Evolutionary conservation across 1,284 basidiomycete genomes (phyloP).

Genomic region (Ustilago hordei): DNA sequence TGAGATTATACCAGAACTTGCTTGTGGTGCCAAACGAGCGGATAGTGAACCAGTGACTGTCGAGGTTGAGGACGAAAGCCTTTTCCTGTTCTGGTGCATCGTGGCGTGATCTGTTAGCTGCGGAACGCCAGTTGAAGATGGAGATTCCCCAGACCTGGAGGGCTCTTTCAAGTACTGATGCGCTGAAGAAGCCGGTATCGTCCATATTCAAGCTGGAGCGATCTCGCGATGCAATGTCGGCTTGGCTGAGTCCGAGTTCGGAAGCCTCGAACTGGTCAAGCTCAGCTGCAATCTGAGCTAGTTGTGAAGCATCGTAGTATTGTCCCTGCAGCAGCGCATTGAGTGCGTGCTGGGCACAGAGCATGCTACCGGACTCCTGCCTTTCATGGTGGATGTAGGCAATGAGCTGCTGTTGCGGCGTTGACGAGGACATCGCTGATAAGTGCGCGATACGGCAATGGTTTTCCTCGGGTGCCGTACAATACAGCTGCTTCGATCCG

Average conservation of each 20-base stretch:
- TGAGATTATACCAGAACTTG: conserved; percentile 67
- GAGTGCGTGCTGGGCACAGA: conserved; percentile 68
- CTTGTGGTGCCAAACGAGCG: conserved; percentile 56
- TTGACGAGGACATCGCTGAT: conserved; percentile 33
- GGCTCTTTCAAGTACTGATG: conserved; percentile 61
- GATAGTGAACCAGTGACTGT: conserved; percentile 66
- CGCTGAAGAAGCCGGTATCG: conserved; percentile 67
- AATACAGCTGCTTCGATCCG: background rate
- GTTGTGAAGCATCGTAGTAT: conserved; percentile 65
- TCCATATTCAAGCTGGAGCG: conserved; percentile 62
- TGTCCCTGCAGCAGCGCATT: conserved; percentile 65
- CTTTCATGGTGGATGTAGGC: conserved; percentile 61
- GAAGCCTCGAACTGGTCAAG: conserved; percentile 50
- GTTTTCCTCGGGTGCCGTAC: background rate
- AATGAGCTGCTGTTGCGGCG: conserved; percentile 54
- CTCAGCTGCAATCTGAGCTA: conserved; percentile 59
- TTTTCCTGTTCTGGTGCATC: conserved; percentile 58
- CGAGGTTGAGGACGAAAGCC: conserved; percentile 66
- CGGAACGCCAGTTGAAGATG: conserved; percentile 44
- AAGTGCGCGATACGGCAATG: conserved; percentile 3
- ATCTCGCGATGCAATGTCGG: conserved; percentile 42
- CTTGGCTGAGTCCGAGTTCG: conserved; percentile 48
- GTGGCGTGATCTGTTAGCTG: conserved; percentile 46
- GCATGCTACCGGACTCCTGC: conserved; percentile 66
- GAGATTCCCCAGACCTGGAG: conserved; percentile 56